phyloP scores from a whole-genome alignment of 805 yeast genomes.

The Candida wancherniae region DNA sequence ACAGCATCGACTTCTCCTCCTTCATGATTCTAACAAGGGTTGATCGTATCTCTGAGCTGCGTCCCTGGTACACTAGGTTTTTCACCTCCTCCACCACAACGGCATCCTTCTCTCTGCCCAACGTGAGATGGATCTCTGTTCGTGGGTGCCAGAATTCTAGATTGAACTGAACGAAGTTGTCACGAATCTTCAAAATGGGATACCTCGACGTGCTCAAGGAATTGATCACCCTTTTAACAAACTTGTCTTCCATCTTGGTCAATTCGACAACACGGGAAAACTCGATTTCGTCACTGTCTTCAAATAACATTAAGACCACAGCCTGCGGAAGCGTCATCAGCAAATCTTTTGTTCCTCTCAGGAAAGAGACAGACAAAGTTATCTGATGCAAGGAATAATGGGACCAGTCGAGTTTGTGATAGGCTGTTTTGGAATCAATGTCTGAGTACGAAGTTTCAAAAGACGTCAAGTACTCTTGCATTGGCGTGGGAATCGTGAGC shows the following conservation, averaged over 20 bases:
- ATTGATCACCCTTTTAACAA: conserved; percentile 26
- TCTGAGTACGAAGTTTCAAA: conserved; percentile 20
- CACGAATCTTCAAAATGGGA: conserved; percentile 19
- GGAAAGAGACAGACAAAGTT: conserved; percentile 27
- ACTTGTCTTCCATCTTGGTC: conserved; percentile 31
- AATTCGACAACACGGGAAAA: conserved; percentile 19
- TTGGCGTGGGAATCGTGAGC: conserved; percentile 22
- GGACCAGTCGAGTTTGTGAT: conserved; percentile 38
- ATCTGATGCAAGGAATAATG: conserved; percentile 39
- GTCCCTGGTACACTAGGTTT: conserved; percentile 15
- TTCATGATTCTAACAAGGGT: conserved; percentile 32
- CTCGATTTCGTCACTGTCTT: conserved; percentile 19
- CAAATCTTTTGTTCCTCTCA: conserved; percentile 28
- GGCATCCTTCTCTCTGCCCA: conserved; percentile 16
- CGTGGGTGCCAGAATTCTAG: conserved; percentile 18
- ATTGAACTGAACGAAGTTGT: conserved; percentile 18
- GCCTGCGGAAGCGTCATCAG: conserved; percentile 43
- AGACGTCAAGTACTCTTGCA: conserved; percentile 16
- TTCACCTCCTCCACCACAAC: conserved; percentile 6
- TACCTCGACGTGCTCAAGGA: conserved; percentile 30
- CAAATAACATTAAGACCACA: conserved; percentile 34
- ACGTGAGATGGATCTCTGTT: conserved; percentile 26
- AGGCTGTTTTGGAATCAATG: conserved; percentile 19
- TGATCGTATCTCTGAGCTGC: conserved; percentile 27
- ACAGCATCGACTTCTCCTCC: conserved; percentile 17